These are phyloP conservation scores for Barnettozyma pratensis DNA, from an alignment of 805 yeast genomes.

Conservation along the genomic window DNA sequence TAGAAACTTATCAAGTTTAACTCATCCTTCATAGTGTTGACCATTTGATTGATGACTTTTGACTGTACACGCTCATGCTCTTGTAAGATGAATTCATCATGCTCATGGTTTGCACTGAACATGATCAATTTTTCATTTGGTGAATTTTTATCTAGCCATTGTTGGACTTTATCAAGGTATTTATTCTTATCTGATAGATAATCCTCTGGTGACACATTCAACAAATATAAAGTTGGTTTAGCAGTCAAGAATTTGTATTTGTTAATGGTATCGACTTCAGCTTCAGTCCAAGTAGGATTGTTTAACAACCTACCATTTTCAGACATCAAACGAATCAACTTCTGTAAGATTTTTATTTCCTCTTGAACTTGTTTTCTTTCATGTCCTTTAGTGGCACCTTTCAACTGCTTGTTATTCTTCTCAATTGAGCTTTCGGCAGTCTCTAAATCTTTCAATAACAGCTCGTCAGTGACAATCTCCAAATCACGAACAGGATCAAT, in stretches of 20 bases:
- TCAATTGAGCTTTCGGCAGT: conserved; percentile 58
- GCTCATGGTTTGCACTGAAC: conserved; percentile 55
- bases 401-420: conserved; percentile 36
- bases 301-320: conserved; percentile 63
- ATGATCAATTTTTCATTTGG: conserved; percentile 69
- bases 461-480: conserved; percentile 69
- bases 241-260: conserved; percentile 74
- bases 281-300: conserved; percentile 52
- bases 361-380: conserved; percentile 43
- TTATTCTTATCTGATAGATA: conserved; percentile 49
- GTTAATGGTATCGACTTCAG: conserved; percentile 65
- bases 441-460: conserved; percentile 73
- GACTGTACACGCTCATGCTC: conserved; percentile 28
- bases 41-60: conserved; percentile 59
- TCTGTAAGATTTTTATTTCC: conserved; percentile 33
- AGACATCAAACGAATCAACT: conserved; percentile 45
- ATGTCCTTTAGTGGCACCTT: conserved; percentile 37
- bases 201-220: conserved; percentile 71
- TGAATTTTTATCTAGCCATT: conserved; percentile 64
- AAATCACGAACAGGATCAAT: conserved; percentile 75
- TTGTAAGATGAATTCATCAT: conserved; percentile 22
- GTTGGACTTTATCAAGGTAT: conserved; percentile 43
- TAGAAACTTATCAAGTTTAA: conserved; percentile 75
- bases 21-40: conserved; percentile 59
- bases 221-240: conserved; percentile 76